phyloP scores from a whole-genome alignment of 352 stramenopile species.

The Poterioochromonas sp. region DNA sequence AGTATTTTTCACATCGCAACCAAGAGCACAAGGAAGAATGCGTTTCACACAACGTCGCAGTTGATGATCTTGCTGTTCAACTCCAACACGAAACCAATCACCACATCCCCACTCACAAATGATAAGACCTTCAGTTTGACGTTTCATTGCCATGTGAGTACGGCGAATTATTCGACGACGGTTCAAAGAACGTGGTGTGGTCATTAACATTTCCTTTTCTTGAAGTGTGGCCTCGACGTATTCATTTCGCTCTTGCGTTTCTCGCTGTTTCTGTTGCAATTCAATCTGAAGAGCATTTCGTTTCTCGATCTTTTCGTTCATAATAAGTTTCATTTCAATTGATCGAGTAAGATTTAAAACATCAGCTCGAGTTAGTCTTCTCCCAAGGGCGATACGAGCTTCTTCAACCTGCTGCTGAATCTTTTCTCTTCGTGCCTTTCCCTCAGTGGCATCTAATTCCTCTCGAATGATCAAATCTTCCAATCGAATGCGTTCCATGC shows the following conservation, averaged over 20 bases:
- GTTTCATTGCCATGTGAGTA: conserved; percentile 47
- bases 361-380: not conserved
- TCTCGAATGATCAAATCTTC: conserved; percentile 8
- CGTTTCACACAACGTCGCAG: conserved; percentile 44
- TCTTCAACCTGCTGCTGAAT: not conserved
- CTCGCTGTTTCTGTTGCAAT: not conserved
- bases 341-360: not conserved
- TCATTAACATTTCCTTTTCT: conserved; percentile 37
- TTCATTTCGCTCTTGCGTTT: not conserved
- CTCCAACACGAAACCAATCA: conserved; percentile 44
- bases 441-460: conserved; percentile 12
- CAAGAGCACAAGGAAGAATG: conserved; percentile 47
- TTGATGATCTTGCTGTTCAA: conserved; percentile 47
- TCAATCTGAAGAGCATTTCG: not conserved
- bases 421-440: not conserved
- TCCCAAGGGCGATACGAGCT: too few relatives aligned
- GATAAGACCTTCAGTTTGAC: conserved; percentile 48
- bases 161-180: conserved; percentile 43
- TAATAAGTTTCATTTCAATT: not conserved
- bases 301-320: not conserved
- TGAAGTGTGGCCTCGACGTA: conserved; percentile 21
- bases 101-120: conserved; percentile 53
- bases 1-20: conserved; percentile 44
- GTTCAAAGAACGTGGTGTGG: conserved; percentile 37
- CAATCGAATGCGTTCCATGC: conserved; percentile 18